Conservation (phyloP, 1,284 basidiomycete genomes). For the Kwoniella shivajii region DNA sequence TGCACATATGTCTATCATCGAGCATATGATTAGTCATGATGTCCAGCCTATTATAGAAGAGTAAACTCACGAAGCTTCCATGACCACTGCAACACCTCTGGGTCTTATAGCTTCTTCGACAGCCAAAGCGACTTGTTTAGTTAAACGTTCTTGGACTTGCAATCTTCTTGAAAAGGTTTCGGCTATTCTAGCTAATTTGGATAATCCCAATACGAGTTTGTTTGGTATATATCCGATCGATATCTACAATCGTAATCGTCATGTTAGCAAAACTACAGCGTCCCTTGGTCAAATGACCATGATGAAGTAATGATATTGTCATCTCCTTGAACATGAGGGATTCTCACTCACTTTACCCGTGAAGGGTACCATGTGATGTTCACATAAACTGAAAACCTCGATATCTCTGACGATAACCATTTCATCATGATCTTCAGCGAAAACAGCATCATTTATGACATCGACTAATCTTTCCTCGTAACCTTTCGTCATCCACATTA, state of each 20-base stretch:
- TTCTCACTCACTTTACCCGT: constrained; percentile 79
- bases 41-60: not conserved
- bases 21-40: not conserved
- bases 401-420: constrained; percentile 99
- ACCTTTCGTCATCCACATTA: constrained; percentile 99
- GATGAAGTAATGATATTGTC: not conserved
- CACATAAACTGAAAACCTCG: constrained; percentile 94
- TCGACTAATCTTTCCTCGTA: constrained; percentile 95
- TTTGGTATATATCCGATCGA: constrained; percentile 94
- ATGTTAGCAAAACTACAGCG: too few relatives aligned
- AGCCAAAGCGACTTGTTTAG: constrained; percentile 95
- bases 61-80: constrained; percentile 86
- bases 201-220: constrained; percentile 91
- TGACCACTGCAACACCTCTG: constrained; percentile 97
- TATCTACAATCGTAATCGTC: constrained; percentile 57
- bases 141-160: constrained; percentile 96
- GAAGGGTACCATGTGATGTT: constrained; percentile 98
- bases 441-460: constrained; percentile 97
- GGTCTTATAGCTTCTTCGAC: constrained; percentile 97
- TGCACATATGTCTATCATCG: constrained; percentile 85
- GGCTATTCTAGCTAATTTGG: constrained; percentile 94
- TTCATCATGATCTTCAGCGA: constrained; percentile 99
- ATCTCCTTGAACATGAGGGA: not conserved
- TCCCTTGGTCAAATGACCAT: too few relatives aligned
- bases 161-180: constrained; percentile 95